A percentile compares a stretch with the other conserved stretches of the same genome.
phyloP scores from a whole-genome alignment of 257 asterid genomes.

The Petunia secreta region DNA sequence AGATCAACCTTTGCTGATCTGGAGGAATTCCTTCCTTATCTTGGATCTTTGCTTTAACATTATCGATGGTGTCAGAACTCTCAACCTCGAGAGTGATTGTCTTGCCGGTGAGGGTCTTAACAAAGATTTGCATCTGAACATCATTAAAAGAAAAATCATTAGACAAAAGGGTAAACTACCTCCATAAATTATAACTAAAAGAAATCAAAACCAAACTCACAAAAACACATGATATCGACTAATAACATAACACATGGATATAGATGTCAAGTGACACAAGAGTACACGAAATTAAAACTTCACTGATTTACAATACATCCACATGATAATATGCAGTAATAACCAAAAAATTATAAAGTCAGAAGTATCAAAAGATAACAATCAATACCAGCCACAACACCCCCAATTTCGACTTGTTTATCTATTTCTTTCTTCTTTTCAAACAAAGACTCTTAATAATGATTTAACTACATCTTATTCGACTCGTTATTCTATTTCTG shows the following conservation, averaged over 20 bases:
- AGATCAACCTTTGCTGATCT: constrained; percentile 4
- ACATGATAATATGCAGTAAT: too few relatives aligned
- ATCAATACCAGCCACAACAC: background rate
- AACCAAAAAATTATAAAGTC: too few relatives aligned
- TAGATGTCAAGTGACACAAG: background rate
- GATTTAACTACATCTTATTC: too few relatives aligned
- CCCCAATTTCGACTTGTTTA: too few relatives aligned
- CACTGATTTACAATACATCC: background rate
- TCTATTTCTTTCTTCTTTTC: background rate
- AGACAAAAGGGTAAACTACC: background rate
- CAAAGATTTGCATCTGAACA: constrained; percentile 22
- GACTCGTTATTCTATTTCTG: too few relatives aligned
- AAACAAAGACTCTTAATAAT: background rate
- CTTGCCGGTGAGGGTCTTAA: background rate
- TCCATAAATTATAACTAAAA: background rate
- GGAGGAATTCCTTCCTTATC: constrained; percentile 20
- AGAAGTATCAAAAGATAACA: background rate
- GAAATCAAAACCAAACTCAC: background rate
- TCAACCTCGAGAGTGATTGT: constrained; percentile 7
- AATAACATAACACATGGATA: background rate
- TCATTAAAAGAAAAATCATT: background rate
- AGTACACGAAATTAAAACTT: background rate
- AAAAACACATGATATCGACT: background rate
- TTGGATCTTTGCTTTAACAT: background rate
- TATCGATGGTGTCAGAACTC: background rate